Percentiles rank a stretch among this genome's conserved stretches.
Conservation (phyloP, 2,329 filamentous ascomycete genomes). For the Fusarium sp. region DNA sequence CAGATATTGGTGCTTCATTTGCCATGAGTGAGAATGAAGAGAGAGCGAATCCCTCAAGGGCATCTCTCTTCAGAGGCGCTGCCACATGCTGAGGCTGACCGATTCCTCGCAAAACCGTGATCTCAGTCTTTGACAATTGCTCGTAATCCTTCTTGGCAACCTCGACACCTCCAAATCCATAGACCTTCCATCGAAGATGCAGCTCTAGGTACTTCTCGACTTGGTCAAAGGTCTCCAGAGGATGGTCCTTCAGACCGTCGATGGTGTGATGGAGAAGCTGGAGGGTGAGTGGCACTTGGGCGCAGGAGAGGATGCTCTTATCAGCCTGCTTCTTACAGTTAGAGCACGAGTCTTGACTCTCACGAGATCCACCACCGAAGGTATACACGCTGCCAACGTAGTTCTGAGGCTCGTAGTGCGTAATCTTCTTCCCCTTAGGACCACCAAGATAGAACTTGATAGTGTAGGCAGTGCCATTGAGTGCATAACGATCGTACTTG, state of each 20-base stretch:
- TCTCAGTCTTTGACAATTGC: background rate
- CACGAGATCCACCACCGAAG: background rate
- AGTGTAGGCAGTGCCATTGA: background rate
- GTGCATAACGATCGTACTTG: background rate
- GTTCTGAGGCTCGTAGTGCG: background rate
- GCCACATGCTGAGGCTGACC: background rate
- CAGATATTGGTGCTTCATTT: rapidly evolving
- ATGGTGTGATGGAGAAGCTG: background rate
- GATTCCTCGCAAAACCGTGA: background rate
- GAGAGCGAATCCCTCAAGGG: background rate
- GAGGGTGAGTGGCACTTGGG: background rate
- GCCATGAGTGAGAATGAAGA: background rate
- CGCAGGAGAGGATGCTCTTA: background rate
- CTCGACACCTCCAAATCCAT: background rate
- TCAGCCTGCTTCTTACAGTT: conserved; percentile 5
- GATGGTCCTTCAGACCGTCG: background rate
- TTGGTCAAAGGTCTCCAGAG: background rate
- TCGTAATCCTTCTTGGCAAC: background rate
- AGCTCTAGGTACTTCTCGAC: background rate
- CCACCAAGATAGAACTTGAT: conserved; percentile 1
- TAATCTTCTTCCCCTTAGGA: background rate
- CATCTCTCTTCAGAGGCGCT: background rate
- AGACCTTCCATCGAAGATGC: background rate
- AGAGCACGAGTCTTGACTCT: background rate
- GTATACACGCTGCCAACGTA: background rate